Base-by-base conservation (phyloP, 805 yeast species). In the Saccharomycodes ludwigii region DNA sequence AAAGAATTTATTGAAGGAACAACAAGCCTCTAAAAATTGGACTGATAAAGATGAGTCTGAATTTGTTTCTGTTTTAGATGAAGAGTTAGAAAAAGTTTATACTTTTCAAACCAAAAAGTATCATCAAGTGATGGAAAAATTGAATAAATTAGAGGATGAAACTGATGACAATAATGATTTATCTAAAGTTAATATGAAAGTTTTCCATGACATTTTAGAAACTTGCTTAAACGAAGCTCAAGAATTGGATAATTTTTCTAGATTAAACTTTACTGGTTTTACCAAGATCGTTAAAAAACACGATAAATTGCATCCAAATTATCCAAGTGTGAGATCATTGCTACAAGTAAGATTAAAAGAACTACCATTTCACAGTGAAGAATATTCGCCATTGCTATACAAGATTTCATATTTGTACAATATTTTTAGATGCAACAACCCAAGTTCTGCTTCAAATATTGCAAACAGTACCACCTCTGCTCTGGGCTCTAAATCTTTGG, bases 201-300 rank as follows among this genome's bases (percentile, higher is more conserved):
- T 56, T 16, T 79, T 84, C 46, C 83, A 81, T 45, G 56, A 57
- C 21, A 70, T 73, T 34, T 63, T 91, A 43, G 98, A 91, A 48
- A 74, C 73, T 37, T 61, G 76, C 18, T 62, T 91, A 38, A 67
- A 73, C 8, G 66, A 72, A 44, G 82, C 97, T 8, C 82, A 80
- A 46, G 88, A 83, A 47, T 63, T 91, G 44, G 95, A 86, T 53
- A 82, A 74, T 50, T 91, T 91, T 59, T 78, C 93, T 25, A 69
- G 98, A 47, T 58, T 88, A 43, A 91, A 91, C 58, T 91, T 78
- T 61, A 88, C 98, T 10, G 98, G 96, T 1, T 88, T 91, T 59
- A 69, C 76, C 46, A 91, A 91, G 53, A 83, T 91, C 44, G 96
- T 86, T 41, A 86, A 88, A 61, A 88, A 88, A 59, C 98, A 91